These are phyloP conservation scores for Fraxinus latifolia DNA, from an alignment of 305 asterid genomes.

Conservation along the genomic window DNA sequence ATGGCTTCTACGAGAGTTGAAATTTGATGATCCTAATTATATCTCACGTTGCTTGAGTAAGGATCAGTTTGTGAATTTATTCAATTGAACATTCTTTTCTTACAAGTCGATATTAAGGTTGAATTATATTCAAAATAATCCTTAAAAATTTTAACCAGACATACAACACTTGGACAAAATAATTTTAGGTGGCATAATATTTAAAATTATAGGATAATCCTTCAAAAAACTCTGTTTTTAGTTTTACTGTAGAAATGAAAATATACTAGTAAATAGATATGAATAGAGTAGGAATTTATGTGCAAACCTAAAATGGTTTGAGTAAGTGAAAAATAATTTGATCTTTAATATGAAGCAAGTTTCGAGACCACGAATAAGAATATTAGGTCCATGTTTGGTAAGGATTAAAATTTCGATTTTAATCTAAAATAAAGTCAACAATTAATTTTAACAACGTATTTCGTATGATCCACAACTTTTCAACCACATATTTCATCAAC, in stretches of 20 bases:
- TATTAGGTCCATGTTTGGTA: neutral
- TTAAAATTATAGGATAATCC: neutral
- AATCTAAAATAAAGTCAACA: no score
- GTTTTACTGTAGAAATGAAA: neutral
- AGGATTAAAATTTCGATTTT: no score
- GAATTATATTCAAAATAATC: neutral
- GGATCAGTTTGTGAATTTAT: neutral
- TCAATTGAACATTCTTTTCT: neutral
- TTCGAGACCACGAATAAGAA: neutral
- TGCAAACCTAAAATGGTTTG: neutral
- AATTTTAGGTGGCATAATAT: neutral
- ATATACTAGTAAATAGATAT: neutral
- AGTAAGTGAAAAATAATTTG: neutral
- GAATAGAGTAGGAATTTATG: neutral
- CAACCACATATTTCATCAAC: no score
- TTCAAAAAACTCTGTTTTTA: neutral
- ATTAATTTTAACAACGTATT: no score
- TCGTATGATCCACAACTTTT: neutral
- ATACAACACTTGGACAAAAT: neutral
- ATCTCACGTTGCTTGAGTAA: neutral
- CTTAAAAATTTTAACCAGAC: neutral
- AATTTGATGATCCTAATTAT: neutral
- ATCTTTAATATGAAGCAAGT: neutral
- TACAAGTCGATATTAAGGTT: neutral
- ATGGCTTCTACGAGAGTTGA: neutral